Evolutionary conservation across 306 rosid species (phyloP).

Genomic region (Senna siamea): DNA sequence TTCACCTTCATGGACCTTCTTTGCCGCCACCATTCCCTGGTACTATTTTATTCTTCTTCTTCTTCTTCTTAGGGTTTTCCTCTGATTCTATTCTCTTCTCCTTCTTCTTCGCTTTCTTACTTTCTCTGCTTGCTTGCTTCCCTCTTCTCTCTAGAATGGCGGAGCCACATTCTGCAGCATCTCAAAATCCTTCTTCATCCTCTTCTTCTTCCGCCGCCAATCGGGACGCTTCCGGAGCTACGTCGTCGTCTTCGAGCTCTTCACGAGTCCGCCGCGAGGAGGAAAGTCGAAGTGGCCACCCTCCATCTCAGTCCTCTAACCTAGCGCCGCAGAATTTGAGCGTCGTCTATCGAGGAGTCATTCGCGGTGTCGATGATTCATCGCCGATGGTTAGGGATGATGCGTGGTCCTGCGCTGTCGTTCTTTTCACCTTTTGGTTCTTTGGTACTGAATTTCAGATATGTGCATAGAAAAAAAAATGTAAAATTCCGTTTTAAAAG

Average conservation of each 20-base stretch:
- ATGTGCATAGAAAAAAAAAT: too few relatives aligned
- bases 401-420: conserved; percentile 64
- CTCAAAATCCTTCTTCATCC: too few relatives aligned
- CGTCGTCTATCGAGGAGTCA: conserved; percentile 1
- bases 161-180: conserved; percentile 31
- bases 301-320: conserved; percentile 33
- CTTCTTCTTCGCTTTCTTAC: too few relatives aligned
- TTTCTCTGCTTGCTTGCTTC: too few relatives aligned
- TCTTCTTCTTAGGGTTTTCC: not conserved
- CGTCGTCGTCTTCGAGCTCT: conserved; percentile 43
- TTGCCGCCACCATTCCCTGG: conserved; percentile 19
- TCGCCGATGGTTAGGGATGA: conserved; percentile 54
- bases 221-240: conserved; percentile 38
- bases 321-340: conserved; percentile 34
- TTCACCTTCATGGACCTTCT: conserved; percentile 50
- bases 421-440: conserved; percentile 77
- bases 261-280: conserved; percentile 21
- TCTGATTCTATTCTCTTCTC: too few relatives aligned
- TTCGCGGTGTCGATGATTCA: conserved; percentile 15
- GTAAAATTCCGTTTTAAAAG: not conserved
- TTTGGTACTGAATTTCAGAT: conserved; percentile 52
- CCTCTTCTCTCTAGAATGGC: conserved; percentile 47
- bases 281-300: conserved; percentile 31
- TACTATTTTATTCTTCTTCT: not conserved
- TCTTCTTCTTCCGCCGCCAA: not conserved